A percentile compares a stretch with the other conserved stretches of the same genome.
Evolutionary conservation across 208 protist genomes (phyloP).

Genomic region (Leishmania lainsoni): DNA sequence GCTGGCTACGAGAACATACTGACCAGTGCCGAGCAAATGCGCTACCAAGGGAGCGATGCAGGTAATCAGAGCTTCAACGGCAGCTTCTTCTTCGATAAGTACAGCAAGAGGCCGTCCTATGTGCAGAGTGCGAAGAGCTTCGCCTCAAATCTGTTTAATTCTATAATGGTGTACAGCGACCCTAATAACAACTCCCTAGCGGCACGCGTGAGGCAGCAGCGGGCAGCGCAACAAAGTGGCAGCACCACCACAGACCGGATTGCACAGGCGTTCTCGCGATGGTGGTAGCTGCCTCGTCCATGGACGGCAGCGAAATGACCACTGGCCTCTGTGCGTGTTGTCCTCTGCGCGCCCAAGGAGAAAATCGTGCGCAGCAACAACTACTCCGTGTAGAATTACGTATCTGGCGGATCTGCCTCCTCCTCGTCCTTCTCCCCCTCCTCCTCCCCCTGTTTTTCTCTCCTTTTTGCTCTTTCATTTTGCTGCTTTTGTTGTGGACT

Average conservation of each 20-base stretch:
- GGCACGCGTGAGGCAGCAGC: slow-evolving; percentile 63
- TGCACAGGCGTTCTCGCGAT: slow-evolving; percentile 59
- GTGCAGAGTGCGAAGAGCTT: slow-evolving; percentile 56
- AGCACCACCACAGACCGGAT: slow-evolving; percentile 45
- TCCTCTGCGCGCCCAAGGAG: not conserved
- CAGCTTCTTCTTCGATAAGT: slow-evolving; percentile 65
- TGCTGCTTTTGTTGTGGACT: not conserved
- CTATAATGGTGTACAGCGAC: slow-evolving; percentile 64
- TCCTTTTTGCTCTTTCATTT: not conserved
- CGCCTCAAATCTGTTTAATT: slow-evolving; percentile 61
- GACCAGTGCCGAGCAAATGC: slow-evolving; percentile 31
- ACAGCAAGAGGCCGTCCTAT: slow-evolving; percentile 53
- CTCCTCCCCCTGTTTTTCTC: not conserved
- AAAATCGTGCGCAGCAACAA: not conserved
- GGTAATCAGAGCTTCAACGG: slow-evolving; percentile 35
- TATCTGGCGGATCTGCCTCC: not conserved
- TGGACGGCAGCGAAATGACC: not conserved
- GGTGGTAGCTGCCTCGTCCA: slow-evolving; percentile 51
- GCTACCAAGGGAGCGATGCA: slow-evolving; percentile 18
- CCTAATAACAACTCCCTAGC: slow-evolving; percentile 56
- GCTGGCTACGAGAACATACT: slow-evolving; percentile 67
- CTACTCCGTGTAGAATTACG: not conserved
- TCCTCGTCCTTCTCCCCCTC: not conserved
- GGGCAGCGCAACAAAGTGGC: slow-evolving; percentile 30
- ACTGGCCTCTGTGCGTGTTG: not conserved